phyloP scores from a whole-genome alignment of 1,139 yeast genomes.

The Debaryomyces coudertii region DNA sequence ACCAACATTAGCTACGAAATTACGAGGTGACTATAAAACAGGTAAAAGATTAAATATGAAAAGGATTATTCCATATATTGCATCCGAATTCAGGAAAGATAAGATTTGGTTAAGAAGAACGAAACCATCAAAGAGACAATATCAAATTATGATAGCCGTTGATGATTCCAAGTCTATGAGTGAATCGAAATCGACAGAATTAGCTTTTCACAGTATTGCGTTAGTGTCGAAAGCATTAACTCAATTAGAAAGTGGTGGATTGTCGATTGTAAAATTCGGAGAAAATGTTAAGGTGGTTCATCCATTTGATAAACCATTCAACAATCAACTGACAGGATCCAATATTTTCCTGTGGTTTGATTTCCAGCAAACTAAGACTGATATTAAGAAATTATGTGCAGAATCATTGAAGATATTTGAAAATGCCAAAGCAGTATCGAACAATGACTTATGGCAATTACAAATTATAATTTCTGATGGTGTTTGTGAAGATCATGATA shows the following conservation, averaged over 20 bases:
- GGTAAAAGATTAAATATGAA: conserved; percentile 98
- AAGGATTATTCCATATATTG: conserved; percentile 95
- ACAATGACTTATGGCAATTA: conserved; percentile 85
- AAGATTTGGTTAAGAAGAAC: conserved; percentile 98
- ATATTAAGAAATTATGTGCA: conserved; percentile 72
- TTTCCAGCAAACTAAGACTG: conserved; percentile 86
- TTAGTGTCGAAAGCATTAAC: conserved; percentile 92
- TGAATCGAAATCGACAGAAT: conserved; percentile 84
- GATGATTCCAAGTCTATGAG: conserved; percentile 98
- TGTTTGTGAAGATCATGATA: conserved; percentile 91
- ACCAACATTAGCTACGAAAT: conserved; percentile 92
- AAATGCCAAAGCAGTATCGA: conserved; percentile 59
- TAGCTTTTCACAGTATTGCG: conserved; percentile 94
- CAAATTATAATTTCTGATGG: conserved; percentile 95
- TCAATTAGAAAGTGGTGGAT: conserved; percentile 91
- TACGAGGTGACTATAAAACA: conserved; percentile 94
- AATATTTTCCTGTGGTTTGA: conserved; percentile 85
- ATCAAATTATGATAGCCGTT: conserved; percentile 95
- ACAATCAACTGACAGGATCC: conserved; percentile 78
- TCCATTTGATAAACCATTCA: conserved; percentile 84
- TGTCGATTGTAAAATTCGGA: conserved; percentile 91
- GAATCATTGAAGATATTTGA: conserved; percentile 77
- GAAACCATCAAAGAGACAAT: conserved; percentile 95
- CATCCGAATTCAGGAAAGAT: conserved; percentile 95
- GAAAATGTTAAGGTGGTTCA: conserved; percentile 83